phyloP scores from a whole-genome alignment of 2,329 filamentous ascomycete genomes.

The Orbilia javanica region DNA sequence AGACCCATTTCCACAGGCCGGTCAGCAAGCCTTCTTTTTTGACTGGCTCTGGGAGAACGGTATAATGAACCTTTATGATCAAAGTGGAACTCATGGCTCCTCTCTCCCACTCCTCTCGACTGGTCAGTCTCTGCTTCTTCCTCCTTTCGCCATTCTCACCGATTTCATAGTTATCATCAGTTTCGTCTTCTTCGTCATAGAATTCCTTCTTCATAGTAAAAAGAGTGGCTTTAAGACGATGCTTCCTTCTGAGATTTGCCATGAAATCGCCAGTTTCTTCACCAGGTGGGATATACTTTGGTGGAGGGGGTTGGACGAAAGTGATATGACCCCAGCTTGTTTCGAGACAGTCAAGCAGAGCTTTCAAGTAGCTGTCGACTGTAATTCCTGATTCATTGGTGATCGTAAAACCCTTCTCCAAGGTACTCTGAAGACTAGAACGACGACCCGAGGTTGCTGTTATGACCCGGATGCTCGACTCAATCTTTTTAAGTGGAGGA shows the following conservation, averaged over 20 bases:
- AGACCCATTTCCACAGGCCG: neutral
- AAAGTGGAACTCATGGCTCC: constrained; percentile 50
- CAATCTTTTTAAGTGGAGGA: constrained; percentile 49
- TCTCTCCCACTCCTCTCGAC: constrained; percentile 47
- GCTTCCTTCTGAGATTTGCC: constrained; percentile 28
- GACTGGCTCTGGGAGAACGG: constrained; percentile 16
- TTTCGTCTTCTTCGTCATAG: constrained; percentile 31
- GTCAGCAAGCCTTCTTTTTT: constrained; percentile 2
- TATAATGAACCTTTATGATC: constrained; percentile 52
- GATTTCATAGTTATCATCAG: constrained; percentile 10
- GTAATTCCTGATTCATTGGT: constrained; percentile 37
- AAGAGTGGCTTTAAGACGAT: constrained; percentile 55
- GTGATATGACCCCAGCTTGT: constrained; percentile 47
- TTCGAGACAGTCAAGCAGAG: constrained; percentile 41
- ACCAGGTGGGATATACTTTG: constrained; percentile 2
- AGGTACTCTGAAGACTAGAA: constrained; percentile 36
- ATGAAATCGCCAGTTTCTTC: constrained; percentile 22
- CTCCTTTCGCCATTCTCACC: constrained; percentile 9
- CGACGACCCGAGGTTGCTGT: constrained; percentile 36
- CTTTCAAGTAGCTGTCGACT: constrained; percentile 37
- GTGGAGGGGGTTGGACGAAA: constrained; percentile 17
- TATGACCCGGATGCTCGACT: constrained; percentile 50
- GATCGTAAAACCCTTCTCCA: constrained; percentile 45
- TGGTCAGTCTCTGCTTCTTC: constrained; percentile 6
- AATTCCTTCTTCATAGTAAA: constrained; percentile 56